These are phyloP conservation scores for Aspergillus phoenicis DNA, from an alignment of 2,329 filamentous ascomycete genomes.

Conservation along the genomic window DNA sequence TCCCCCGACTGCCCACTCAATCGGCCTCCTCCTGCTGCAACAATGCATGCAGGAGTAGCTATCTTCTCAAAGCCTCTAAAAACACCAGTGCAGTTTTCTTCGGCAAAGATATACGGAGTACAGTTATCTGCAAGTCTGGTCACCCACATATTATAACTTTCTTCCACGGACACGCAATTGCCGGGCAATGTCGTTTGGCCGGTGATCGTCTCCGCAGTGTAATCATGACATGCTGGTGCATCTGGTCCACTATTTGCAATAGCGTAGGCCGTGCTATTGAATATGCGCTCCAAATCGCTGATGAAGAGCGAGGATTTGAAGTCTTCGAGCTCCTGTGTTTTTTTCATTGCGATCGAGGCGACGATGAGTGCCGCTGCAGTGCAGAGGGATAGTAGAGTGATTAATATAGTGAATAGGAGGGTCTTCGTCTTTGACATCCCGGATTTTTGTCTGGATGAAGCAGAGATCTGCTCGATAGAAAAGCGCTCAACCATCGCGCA, in stretches of 20 bases:
- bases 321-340: not conserved
- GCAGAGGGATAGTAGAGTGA: not conserved
- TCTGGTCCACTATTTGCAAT: not conserved
- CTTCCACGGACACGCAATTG: not conserved
- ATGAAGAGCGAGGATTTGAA: not conserved
- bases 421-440: no score
- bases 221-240: not conserved
- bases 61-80: not conserved
- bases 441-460: accelerated
- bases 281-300: not conserved
- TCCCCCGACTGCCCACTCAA: not conserved
- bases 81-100: not conserved
- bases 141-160: not conserved
- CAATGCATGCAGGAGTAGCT: not conserved
- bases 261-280: not conserved
- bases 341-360: not conserved
- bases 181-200: not conserved
- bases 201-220: not conserved
- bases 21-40: not conserved
- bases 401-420: not conserved
- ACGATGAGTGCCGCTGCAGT: not conserved
- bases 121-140: not conserved
- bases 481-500: no score
- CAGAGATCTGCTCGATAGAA: no score
- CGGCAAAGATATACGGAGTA: not conserved